Evolutionary conservation across 148 eudicot genomes (phyloP), one percentile per base, ranked within the genome.

Genomic region (Fagopyrum tataricum): DNA sequence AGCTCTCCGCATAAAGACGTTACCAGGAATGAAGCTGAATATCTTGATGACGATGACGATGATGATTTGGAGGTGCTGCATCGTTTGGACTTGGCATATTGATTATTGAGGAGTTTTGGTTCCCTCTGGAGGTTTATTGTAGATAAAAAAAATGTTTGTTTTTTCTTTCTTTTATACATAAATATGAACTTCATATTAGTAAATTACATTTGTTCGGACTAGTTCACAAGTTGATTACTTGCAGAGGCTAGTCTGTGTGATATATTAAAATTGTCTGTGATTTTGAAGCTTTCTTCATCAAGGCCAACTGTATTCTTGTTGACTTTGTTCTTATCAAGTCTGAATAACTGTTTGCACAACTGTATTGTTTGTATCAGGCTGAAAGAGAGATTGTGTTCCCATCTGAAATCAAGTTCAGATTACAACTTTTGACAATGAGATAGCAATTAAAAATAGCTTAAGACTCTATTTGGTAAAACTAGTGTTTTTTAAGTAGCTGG

Each of bases 61-160:
- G 15, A 43, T 70, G 78, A 82, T 67, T 86, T 89, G 77, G 91
- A 93, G 79, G 23, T 84, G 62, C 71, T 81, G 70, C 87, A 86
- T 73, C 95, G 87, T 26, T 76, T 86, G 73, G 87, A 84, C 78
- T 68, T 87, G 37, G 61, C 83, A 18, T 87, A 86, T 58, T 81
- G 79, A 75, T 81, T 87, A 86, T 58, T 81, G 79, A 75, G 82
- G 68, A 62, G 69, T 14, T 64, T 7, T 64, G 43, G 43, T 31
- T 39, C 9, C 20, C 69, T 64, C 20, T 64, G 69, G 44, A 37
- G 69, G 15, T 31, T 64, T 20, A 4, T 37, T 64, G 44, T 64
- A 14, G 43, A 64, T 39, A 64, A 64, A 14, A 31, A 31, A n/a
- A 0, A 6, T 9, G 2, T 21, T 14, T 37, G n/a, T 11, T 64